Base-by-base conservation (phyloP, 805 yeast genomes). In the Millerago galiae region DNA sequence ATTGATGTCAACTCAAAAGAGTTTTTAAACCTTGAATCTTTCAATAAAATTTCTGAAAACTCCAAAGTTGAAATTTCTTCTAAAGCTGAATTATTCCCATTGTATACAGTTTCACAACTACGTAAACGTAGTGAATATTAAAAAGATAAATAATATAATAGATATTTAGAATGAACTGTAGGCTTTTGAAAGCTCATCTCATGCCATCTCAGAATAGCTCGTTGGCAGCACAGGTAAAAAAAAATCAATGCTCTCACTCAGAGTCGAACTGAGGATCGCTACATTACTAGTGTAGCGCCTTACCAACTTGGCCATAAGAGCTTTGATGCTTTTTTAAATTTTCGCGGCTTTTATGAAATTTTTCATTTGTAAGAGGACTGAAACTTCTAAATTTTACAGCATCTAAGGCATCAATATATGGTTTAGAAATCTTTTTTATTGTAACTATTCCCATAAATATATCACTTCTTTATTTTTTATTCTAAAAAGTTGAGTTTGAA, bases 261-360 rank as follows among this genome's bases (percentile, higher is more conserved):
- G 81, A 76, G 67, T 76, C 75, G 82, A 76, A 75, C 82, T 76
- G 81, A 79, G 78, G 84, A 79, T 79, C 83, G 79, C 77, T 72
- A 79, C 85, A 79, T 77, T 79, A 79, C 83, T 77, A 79, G 84
- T 79, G 83, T 79, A 72, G 77, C 84, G 85, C 85, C 81, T 81
- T 78, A 79, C 84, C 85, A 77, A 66, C 74, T 70, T 68, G 74
- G 74, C 74, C 75, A 70, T 68, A 69, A 66, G 67, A 70, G 74
- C 72, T 47, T 30, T 31, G 24, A 21, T 21, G n/a, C n/a, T n/a
- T n/a, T n/a, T n/a, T n/a, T n/a, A n/a, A n/a, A n/a, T n/a, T n/a
- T n/a, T n/a, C n/a, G n/a, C n/a, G n/a, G n/a, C n/a, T n/a, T n/a
- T n/a, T n/a, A n/a, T n/a, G n/a, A n/a, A n/a, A n/a, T n/a, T n/a